Conservation (phyloP, 2,329 filamentous ascomycete genomes). For the Penicillium sp. region DNA sequence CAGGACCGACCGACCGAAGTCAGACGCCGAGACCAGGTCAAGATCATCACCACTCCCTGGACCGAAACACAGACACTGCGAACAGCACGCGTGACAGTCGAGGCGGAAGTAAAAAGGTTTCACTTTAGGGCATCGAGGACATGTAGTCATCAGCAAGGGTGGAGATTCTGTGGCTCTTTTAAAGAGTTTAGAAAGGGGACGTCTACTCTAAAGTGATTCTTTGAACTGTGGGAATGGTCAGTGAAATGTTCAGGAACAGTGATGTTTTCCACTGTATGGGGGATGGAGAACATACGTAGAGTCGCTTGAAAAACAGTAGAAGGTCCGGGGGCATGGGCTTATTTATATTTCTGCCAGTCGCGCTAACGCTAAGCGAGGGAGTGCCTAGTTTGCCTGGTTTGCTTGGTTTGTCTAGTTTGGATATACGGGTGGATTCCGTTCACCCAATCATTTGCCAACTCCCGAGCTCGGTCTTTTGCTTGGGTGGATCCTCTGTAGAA, state of each 20-base stretch:
- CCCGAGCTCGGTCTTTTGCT: not conserved
- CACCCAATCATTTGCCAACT: not conserved
- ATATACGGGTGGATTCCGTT: accelerated
- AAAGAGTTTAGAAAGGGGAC: conserved; percentile 81
- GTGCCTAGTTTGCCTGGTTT: conserved; percentile 10
- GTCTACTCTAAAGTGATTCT: conserved; percentile 99
- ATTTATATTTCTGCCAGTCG: conserved; percentile 23
- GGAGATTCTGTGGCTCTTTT: conserved; percentile 84
- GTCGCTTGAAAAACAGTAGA: conserved; percentile 36
- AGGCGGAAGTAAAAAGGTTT: conserved; percentile 53
- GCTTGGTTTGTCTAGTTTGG: not conserved
- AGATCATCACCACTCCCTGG: conserved; percentile 95
- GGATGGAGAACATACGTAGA: conserved; percentile 33
- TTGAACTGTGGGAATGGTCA: conserved; percentile 38
- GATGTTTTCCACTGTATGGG: conserved; percentile 17
- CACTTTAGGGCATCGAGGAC: conserved; percentile 86
- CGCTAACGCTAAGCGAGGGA: conserved; percentile 26
- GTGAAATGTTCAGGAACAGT: conserved; percentile 15
- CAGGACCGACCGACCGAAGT: conserved; percentile 67
- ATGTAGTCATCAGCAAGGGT: conserved; percentile 87
- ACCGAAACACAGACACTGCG: conserved; percentile 41
- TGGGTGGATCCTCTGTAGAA: not conserved
- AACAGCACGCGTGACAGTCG: conserved; percentile 32
- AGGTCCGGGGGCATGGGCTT: conserved; percentile 12
- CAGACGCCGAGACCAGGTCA: conserved; percentile 62